Conservation (phyloP, 495 filamentous ascomycete species). For the Cercophora newfieldiana region DNA sequence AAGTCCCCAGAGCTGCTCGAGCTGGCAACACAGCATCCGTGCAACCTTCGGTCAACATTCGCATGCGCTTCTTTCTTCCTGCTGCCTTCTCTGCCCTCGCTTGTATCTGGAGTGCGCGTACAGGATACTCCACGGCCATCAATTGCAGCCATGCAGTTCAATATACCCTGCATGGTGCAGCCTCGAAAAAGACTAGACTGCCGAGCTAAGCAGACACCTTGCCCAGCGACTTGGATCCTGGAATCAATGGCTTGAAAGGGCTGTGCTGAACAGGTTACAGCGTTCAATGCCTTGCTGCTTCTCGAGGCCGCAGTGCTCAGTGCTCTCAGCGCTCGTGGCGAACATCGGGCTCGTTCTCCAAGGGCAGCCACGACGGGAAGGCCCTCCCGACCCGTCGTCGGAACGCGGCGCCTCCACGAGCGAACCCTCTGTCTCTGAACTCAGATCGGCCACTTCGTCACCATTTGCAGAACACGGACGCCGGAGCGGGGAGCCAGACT, state of each 20-base stretch:
- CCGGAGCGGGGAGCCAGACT: not conserved
- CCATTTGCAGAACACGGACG: not conserved
- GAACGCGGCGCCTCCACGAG: not conserved
- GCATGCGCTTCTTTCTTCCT: conserved; percentile 6
- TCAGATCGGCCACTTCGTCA: not conserved
- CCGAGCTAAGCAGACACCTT: conserved; percentile 2
- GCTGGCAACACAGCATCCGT: conserved; percentile 20
- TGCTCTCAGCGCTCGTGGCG: too few relatives aligned
- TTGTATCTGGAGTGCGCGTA: not conserved
- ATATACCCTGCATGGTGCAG: not conserved
- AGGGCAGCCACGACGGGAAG: not conserved
- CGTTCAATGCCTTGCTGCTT: not conserved
- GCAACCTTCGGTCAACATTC: not conserved
- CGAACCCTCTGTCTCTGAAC: not conserved
- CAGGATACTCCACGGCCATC: not conserved
- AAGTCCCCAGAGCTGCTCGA: conserved; percentile 16
- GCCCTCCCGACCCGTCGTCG: not conserved
- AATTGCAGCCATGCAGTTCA: not conserved
- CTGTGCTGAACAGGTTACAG: conserved; percentile 8
- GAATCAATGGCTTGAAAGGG: conserved; percentile 8
- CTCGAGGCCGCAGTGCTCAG: too few relatives aligned
- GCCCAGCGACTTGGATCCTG: conserved; percentile 12
- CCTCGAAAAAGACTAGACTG: not conserved
- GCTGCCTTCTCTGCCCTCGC: not conserved
- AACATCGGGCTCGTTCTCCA: not conserved